phyloP scores from a whole-genome alignment of 2,329 filamentous ascomycete genomes.

The Colletotrichum costaricense region DNA sequence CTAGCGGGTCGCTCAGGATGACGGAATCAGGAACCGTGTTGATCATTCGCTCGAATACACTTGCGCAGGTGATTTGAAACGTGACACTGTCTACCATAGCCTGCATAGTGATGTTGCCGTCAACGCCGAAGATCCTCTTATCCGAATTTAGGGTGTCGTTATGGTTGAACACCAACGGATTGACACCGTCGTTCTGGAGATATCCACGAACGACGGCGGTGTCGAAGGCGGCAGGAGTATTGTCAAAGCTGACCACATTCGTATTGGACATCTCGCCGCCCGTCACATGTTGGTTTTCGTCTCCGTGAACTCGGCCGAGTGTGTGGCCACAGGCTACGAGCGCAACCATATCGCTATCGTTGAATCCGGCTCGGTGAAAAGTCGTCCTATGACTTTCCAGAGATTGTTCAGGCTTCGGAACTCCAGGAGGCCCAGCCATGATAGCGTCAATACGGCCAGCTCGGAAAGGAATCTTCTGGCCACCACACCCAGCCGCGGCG shows the following conservation, averaged over 20 bases:
- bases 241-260: constrained; percentile 49
- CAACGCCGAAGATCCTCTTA: constrained; percentile 54
- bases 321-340: constrained; percentile 50
- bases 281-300: constrained; percentile 52
- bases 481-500: constrained; percentile 37
- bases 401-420: constrained; percentile 45
- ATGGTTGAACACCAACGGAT: constrained; percentile 54
- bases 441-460: constrained; percentile 45
- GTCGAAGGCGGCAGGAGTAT: constrained; percentile 58
- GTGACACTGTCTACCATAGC: constrained; percentile 48
- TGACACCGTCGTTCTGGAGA: constrained; percentile 51
- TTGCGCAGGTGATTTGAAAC: constrained; percentile 43
- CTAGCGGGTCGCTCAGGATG: constrained; percentile 42
- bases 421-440: constrained; percentile 43
- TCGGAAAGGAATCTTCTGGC: constrained; percentile 41
- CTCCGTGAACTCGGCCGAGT: constrained; percentile 55
- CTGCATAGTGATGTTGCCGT: constrained; percentile 57
- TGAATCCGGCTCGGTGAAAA: constrained; percentile 46
- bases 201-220: constrained; percentile 56
- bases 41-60: constrained; percentile 47
- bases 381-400: constrained; percentile 40
- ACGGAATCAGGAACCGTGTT: constrained; percentile 46
- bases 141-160: constrained; percentile 55
- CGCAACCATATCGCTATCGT: constrained; percentile 48
- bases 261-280: constrained; percentile 26